Evolutionary conservation across 164 flowering plant genomes (phyloP), one percentile per base, ranked within the genome.

Genomic region (Akebia trifoliata): DNA sequence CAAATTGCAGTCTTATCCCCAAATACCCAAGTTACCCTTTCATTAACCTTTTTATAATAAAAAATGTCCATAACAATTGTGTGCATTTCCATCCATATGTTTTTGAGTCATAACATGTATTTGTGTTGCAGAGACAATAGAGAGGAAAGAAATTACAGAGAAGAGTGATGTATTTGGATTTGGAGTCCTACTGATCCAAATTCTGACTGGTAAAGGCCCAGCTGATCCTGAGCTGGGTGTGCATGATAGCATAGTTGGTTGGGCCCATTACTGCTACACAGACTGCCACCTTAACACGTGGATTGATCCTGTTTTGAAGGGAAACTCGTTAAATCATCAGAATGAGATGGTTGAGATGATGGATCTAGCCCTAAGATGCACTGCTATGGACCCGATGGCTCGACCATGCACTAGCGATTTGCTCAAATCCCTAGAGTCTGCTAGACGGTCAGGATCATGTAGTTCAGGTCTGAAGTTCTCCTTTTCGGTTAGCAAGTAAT

Each of bases 261-360:
- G 97, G 97, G 93, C 93, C 4, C 76, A 79, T 0, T 78, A 78
- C 32, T 82, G 91, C 78, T 90, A 87, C 73, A 69, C 90, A 0
- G 87, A 91, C 24, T 81, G 91, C 31, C 87, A 74, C 64, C 67
- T 84, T 8, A 85, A 84, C 59, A 55, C 74, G 50, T 91, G 97
- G 97, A 63, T 86, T 17, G 92, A 87, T 47, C 76, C 84, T 0
- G 40, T 25, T 22, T 62, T 89, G 47, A 79, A 57, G 36, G 74
- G 17, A 24, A 21, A 67, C 6, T 69, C 47, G 17, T 50, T 63
- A 11, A 66, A 20, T 6, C 35, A 78, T 63, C 84, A 71, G 57
- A 76, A 74, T 9, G 73, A 78, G 69, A 78, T 84, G 0, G 83
- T 81, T 0, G 75, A 78, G 67, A 66, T 60, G 42, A 85, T 91